Evolutionary conservation across 108 stramenopile genomes (phyloP).

Genomic region (Schizochytrium sp.): DNA sequence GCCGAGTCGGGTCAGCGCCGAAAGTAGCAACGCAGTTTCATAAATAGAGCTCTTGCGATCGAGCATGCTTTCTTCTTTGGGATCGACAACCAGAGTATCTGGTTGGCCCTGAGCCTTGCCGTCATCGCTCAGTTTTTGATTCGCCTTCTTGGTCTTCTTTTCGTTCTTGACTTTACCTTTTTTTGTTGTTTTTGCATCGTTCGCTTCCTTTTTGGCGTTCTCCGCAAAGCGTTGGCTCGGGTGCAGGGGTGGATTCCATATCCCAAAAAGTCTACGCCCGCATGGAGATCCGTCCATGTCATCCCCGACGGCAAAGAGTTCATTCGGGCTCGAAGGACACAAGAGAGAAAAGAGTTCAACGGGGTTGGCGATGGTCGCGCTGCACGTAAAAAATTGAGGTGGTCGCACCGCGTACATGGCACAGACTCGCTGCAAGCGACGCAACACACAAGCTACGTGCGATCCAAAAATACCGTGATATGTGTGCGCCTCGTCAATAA

Average conservation of each 20-base stretch:
- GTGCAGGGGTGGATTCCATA: constrained; percentile 73
- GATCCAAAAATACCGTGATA: constrained; percentile 89
- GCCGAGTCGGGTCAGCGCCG: constrained; percentile 59
- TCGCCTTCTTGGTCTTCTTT: background rate
- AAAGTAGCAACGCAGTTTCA: constrained; percentile 80
- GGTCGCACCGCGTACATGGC: constrained; percentile 2
- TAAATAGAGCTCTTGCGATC: constrained; percentile 42
- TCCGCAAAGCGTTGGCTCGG: constrained; percentile 27
- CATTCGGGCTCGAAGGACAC: constrained; percentile 41
- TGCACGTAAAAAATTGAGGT: constrained; percentile 69
- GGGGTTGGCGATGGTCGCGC: constrained; percentile 81
- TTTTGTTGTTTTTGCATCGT: background rate
- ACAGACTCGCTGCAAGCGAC: constrained; percentile 68
- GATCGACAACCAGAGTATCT: constrained; percentile 4
- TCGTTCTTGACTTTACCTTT: background rate
- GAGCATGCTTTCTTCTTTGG: background rate
- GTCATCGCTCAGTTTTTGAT: no score
- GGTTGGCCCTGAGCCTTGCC: background rate
- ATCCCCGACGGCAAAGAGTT: constrained; percentile 46
- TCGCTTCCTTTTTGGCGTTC: background rate
- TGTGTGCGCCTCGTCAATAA: constrained; percentile 82
- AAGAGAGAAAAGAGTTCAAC: constrained; percentile 65
- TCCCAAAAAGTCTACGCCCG: constrained; percentile 64
- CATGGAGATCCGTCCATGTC: constrained; percentile 66
- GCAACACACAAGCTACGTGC: constrained; percentile 82